Evolutionary conservation across 108 stramenopile genomes (phyloP).

Genomic region (Chaetoceros tenuissimus): DNA sequence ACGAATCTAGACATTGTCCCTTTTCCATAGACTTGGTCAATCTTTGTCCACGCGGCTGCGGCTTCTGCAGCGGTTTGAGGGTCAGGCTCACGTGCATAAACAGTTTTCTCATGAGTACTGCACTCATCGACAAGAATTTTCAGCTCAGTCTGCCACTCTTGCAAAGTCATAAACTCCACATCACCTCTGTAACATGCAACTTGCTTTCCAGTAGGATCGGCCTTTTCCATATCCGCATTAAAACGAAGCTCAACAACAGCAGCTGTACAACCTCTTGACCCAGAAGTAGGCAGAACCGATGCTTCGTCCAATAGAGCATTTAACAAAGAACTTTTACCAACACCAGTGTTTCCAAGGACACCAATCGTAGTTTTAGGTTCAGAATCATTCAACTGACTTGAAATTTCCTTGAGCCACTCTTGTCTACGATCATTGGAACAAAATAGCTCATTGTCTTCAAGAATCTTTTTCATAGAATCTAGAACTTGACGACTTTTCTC

Average conservation of each 20-base stretch:
- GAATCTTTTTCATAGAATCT: constrained; percentile 7
- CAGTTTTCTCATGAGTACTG: constrained; percentile 21
- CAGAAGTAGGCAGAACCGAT: constrained; percentile 35
- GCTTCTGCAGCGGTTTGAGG: constrained; percentile 20
- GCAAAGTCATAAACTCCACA: constrained; percentile 34
- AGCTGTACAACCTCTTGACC: constrained; percentile 38
- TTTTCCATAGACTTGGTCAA: constrained; percentile 41
- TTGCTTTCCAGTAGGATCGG: background rate
- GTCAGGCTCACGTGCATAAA: constrained; percentile 18
- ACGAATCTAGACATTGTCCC: constrained; percentile 15
- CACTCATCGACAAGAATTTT: constrained; percentile 33
- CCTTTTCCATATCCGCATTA: constrained; percentile 14
- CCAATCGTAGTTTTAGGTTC: constrained; percentile 14
- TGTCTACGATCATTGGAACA: constrained; percentile 10
- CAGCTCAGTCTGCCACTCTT: constrained; percentile 31
- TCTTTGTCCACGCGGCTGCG: constrained; percentile 37
- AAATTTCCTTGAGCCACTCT: constrained; percentile 18
- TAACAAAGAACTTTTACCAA: constrained; percentile 9
- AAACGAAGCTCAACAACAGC: constrained; percentile 34
- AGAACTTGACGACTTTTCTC: constrained; percentile 17
- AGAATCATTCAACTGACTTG: background rate
- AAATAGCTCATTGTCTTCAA: constrained; percentile 15
- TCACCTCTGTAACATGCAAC: constrained; percentile 27
- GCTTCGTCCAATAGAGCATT: constrained; percentile 44
- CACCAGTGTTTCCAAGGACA: constrained; percentile 22